Evolutionary conservation across 176 grass and related monocot species (phyloP).

Genomic region (Aegilops tauschii): DNA sequence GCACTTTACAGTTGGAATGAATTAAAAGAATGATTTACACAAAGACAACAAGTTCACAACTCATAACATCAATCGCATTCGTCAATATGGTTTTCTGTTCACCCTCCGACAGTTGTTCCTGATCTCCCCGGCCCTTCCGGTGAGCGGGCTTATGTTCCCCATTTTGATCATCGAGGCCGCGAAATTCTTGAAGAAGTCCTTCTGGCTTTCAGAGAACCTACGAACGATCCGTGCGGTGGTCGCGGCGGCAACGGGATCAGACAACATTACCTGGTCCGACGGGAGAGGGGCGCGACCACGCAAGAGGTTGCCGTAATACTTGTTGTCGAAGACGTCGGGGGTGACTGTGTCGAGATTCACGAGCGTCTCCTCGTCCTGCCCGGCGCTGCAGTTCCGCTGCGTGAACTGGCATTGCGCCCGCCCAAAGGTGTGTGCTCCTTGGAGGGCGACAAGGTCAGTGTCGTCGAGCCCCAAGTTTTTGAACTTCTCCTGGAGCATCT

Average conservation of each 20-base stretch:
- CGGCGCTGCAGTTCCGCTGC: neutral
- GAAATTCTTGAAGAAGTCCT: constrained; percentile 43
- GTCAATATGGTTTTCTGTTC: constrained; percentile 17
- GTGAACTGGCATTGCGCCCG: neutral
- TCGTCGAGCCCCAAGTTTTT: neutral
- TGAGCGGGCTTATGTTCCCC: constrained; percentile 49
- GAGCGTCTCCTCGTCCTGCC: neutral
- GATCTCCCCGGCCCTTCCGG: constrained; percentile 36
- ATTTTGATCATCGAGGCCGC: constrained; percentile 53
- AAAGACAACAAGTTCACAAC: neutral
- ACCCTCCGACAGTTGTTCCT: constrained; percentile 42
- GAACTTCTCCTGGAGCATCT: neutral
- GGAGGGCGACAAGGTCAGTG: neutral
- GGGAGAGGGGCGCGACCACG: neutral
- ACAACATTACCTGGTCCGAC: neutral
- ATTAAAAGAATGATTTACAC: neutral
- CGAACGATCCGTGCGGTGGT: constrained; percentile 11
- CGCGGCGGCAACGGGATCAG: neutral
- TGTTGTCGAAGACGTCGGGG: neutral
- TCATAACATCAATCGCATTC: neutral
- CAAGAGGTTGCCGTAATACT: neutral
- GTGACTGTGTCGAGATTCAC: neutral
- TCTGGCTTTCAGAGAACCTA: constrained; percentile 26
- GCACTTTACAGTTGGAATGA: neutral
- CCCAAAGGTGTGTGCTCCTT: neutral